phyloP scores from a whole-genome alignment of 2,329 filamentous ascomycete genomes.

The Penicillium sp. region DNA sequence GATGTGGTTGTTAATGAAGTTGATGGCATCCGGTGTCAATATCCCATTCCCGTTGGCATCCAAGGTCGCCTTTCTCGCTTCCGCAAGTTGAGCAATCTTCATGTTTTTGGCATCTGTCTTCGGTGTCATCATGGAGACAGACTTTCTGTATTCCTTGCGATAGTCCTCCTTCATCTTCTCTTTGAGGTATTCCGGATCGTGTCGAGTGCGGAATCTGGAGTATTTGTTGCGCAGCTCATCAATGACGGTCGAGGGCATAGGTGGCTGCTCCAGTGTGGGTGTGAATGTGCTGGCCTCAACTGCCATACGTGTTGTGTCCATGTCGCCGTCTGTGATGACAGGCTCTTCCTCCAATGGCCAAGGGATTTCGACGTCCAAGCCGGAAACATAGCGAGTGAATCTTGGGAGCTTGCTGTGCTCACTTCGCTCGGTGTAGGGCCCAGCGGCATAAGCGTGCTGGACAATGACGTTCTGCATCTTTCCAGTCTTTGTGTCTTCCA shows the following conservation, averaged over 20 bases:
- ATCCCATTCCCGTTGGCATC: slow-evolving; percentile 42
- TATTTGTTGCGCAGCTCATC: slow-evolving; percentile 85
- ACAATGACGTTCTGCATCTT: slow-evolving; percentile 72
- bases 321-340: slow-evolving; percentile 55
- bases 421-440: slow-evolving; percentile 53
- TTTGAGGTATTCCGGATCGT: slow-evolving; percentile 71
- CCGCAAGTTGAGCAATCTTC: slow-evolving; percentile 38
- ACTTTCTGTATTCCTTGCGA: slow-evolving; percentile 47
- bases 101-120: slow-evolving; percentile 44
- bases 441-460: slow-evolving; percentile 62
- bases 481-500: slow-evolving; percentile 66
- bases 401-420: slow-evolving; percentile 45
- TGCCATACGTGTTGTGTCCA: slow-evolving; percentile 73
- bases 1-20: slow-evolving; percentile 39
- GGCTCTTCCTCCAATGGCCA: slow-evolving; percentile 64
- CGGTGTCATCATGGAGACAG: slow-evolving; percentile 50
- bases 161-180: slow-evolving; percentile 62
- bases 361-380: slow-evolving; percentile 70
- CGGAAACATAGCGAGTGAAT: slow-evolving; percentile 61
- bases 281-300: slow-evolving; percentile 74
- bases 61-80: slow-evolving; percentile 35
- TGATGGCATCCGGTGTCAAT: slow-evolving; percentile 33
- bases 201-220: slow-evolving; percentile 76
- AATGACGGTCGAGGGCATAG: slow-evolving; percentile 75
- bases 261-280: slow-evolving; percentile 72